A percentile compares a stretch with the other conserved stretches of the same genome.
Conservation (phyloP, 2,329 filamentous ascomycete genomes). For the Beauveria varroae region DNA sequence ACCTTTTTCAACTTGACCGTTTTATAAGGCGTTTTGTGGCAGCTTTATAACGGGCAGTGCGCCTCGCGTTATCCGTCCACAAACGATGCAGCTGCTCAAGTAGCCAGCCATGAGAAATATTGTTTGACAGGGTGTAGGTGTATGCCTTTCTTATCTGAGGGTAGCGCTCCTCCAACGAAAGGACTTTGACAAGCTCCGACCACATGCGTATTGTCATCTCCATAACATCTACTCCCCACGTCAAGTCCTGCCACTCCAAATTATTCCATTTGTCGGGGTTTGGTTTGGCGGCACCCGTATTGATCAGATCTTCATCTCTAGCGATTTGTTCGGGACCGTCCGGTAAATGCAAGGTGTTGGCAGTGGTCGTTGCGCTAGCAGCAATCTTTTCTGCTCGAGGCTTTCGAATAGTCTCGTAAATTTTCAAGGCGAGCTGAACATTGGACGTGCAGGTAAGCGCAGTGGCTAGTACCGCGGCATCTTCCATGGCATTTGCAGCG, state of each 20-base stretch:
- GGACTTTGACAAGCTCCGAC: not conserved
- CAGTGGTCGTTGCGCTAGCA: slow-evolving; percentile 14
- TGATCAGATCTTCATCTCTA: not conserved
- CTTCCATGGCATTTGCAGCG: slow-evolving; percentile 61
- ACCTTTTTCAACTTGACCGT: too few species aligned
- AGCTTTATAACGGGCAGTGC: too few species aligned
- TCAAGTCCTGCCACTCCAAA: slow-evolving; percentile 20
- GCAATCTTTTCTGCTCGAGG: slow-evolving; percentile 16
- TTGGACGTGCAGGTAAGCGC: slow-evolving; percentile 13
- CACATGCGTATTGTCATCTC: slow-evolving; percentile 4
- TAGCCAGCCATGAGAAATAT: not conserved
- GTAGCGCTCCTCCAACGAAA: not conserved
- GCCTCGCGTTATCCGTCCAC: not conserved
- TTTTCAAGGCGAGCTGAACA: slow-evolving; percentile 15
- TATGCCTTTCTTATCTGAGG: not conserved
- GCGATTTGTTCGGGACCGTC: not conserved
- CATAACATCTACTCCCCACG: slow-evolving; percentile 26
- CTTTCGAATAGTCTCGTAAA: slow-evolving; percentile 18
- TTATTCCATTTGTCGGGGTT: slow-evolving; percentile 23
- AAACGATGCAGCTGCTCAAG: not conserved
- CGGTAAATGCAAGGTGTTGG: slow-evolving; percentile 11
- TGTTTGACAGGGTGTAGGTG: not conserved
- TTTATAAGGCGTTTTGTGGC: too few species aligned
- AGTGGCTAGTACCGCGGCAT: slow-evolving; percentile 49
- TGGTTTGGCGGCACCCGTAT: slow-evolving; percentile 16